Percentiles rank a stretch among this genome's conserved stretches.
Conservation (phyloP, 805 yeast genomes). For the Candida fluviatilis region DNA sequence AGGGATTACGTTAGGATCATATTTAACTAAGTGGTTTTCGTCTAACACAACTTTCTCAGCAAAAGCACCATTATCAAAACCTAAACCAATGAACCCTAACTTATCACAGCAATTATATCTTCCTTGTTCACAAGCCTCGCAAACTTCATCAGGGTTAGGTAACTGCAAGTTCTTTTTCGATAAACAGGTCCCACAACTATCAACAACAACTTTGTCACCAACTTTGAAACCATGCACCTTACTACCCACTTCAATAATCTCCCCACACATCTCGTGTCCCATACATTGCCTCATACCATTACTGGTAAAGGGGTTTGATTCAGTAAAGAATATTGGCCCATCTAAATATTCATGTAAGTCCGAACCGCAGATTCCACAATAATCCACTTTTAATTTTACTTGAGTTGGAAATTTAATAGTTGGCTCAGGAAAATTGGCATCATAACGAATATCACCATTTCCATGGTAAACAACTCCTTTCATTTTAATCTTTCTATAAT, state of each 20-base stretch:
- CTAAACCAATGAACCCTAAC: conserved; percentile 50
- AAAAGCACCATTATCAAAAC: conserved; percentile 54
- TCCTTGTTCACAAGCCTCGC: conserved; percentile 49
- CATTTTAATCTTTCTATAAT: too few species aligned
- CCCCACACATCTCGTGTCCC: conserved; percentile 70
- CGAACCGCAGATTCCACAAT: conserved; percentile 64
- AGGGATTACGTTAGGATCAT: conserved; percentile 37
- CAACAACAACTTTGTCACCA: conserved; percentile 69
- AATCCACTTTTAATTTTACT: conserved; percentile 53
- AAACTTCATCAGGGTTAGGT: conserved; percentile 16
- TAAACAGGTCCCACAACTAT: conserved; percentile 56
- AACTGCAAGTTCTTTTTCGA: conserved; percentile 34
- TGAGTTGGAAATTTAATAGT: conserved; percentile 29
- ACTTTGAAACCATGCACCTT: conserved; percentile 45
- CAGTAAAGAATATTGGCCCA: conserved; percentile 55
- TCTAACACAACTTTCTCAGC: conserved; percentile 46
- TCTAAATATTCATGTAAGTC: conserved; percentile 55
- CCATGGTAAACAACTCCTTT: conserved; percentile 23
- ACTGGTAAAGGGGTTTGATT: conserved; percentile 45
- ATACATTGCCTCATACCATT: conserved; percentile 32
- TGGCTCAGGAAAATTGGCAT: conserved; percentile 23
- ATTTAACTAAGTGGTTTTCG: conserved; percentile 33
- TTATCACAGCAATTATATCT: conserved; percentile 49
- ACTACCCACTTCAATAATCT: conserved; percentile 54
- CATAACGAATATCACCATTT: conserved; percentile 13